Evolutionary conservation across 495 filamentous ascomycete genomes (phyloP).

Genomic region (Xylaria curta): DNA sequence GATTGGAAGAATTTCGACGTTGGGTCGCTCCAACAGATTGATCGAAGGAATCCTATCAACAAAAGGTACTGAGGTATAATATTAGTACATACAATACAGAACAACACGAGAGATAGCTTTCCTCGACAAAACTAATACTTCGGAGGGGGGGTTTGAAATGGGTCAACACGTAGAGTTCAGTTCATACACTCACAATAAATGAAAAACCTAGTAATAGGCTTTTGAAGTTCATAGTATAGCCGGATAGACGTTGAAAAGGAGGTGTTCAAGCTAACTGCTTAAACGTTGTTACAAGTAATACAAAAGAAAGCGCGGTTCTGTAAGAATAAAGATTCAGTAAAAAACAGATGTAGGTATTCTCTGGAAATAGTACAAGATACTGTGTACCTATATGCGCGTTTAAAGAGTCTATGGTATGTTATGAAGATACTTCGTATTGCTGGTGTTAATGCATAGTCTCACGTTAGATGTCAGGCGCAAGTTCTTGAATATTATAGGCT

Average conservation of each 20-base stretch:
- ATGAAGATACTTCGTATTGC: not conserved
- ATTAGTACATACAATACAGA: not conserved
- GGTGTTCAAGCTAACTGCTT: not conserved
- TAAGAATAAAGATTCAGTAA: not conserved
- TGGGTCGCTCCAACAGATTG: constrained; percentile 36
- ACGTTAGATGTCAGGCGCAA: not conserved
- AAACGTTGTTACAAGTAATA: not conserved
- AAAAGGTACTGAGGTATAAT: constrained; percentile 21
- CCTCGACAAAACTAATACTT: not conserved
- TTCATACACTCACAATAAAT: constrained; percentile 27
- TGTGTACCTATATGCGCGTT: not conserved
- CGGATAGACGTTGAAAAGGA: not conserved
- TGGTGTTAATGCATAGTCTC: not conserved
- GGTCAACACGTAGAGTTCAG: not conserved
- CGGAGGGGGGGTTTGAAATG: not conserved
- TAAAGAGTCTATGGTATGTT: not conserved
- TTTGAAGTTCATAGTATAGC: constrained; percentile 34
- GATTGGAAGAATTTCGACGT: constrained; percentile 39
- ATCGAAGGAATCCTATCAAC: constrained; percentile 32
- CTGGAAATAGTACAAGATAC: not conserved
- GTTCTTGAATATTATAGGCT: not conserved
- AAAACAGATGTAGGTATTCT: not conserved
- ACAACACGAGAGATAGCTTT: not conserved
- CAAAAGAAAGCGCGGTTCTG: not conserved
- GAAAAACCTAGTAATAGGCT: constrained; percentile 39